Base-by-base conservation (phyloP, 2,329 filamentous ascomycete genomes). In the Cladosporium halotolerans region DNA sequence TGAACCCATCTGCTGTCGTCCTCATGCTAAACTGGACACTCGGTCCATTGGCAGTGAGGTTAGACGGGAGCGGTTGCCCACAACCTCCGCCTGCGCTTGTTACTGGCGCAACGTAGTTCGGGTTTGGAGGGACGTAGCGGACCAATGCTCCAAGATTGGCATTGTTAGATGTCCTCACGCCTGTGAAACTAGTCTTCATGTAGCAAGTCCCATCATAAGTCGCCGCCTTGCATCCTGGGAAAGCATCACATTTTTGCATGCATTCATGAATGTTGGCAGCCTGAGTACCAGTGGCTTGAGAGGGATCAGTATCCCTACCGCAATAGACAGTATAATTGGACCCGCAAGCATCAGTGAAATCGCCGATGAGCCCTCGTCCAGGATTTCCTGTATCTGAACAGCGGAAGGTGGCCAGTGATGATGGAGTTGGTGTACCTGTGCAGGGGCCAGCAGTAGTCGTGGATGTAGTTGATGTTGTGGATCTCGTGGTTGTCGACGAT, bases 1-100 rank as follows among this genome's bases (percentile, higher is more conserved):
- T 54, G 2, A 63, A 42, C 13, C 68, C 68, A 32, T 60, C 58
- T 13, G 57, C 38, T 6, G 58, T 60, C 9, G 58, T 55, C 23
- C 23, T 28, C 19, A 56, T 39, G 14, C 48, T 55, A 49, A 61
- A 59, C 9, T 47, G 49, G 1, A 56, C 57, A 10, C 56, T 58
- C 11, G 58, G 18, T 7, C 61, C 63, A 28, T 59, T 55, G 3
- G 58, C 43, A 1, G 52, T 52, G 5, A 63, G 42, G 9, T 59
- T 60, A 16, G 55, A 38, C 1, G 58, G 62, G 10, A 66, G 45
- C 7, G 59, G n/a, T 10, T 31, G 8, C 8, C 61, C 61, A 36
- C 64, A 66, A 4, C 63, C 64, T 9, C 55, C 55, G 2, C 60
- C 62, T 13, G 60, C 56, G 23, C 58, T 58, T 23, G 58, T 33